These are phyloP conservation scores for Drechslerella coelobrocha DNA, from an alignment of 2,329 filamentous ascomycete genomes.

Conservation along the genomic window DNA sequence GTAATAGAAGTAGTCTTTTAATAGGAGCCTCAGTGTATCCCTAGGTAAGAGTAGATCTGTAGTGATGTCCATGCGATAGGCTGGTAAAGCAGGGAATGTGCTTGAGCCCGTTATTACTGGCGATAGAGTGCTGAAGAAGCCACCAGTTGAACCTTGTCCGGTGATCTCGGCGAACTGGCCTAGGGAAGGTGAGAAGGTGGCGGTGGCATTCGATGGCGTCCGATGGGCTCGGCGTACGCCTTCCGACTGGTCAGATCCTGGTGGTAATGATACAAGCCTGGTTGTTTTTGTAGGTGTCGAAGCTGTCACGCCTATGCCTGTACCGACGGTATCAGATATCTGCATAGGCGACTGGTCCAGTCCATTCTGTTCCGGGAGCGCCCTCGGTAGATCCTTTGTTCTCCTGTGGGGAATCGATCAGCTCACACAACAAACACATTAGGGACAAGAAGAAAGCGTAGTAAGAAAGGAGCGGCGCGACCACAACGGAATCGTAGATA, in stretches of 20 bases:
- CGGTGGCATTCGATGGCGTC: conserved; percentile 43
- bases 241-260: conserved; percentile 49
- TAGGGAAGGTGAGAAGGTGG: conserved; percentile 29
- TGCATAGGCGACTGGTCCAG: conserved; percentile 47
- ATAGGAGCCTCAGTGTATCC: conserved; percentile 32
- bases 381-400: conserved; percentile 47
- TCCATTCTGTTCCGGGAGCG: conserved; percentile 47
- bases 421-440: conserved; percentile 38
- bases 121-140: conserved; percentile 39
- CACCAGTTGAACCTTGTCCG: conserved; percentile 20
- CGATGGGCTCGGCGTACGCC: conserved; percentile 48
- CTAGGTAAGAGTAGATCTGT: conserved; percentile 39
- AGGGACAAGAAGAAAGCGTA: background rate
- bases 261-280: conserved; percentile 44
- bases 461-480: background rate
- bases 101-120: conserved; percentile 44
- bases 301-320: conserved; percentile 11
- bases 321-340: conserved; percentile 36
- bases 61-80: conserved; percentile 48
- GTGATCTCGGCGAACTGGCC: conserved; percentile 40
- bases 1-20: conserved; percentile 49
- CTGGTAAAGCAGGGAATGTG: conserved; percentile 41
- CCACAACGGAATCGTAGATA: background rate
- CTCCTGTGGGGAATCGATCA: conserved; percentile 33
- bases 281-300: conserved; percentile 40